These are phyloP conservation scores for Suaeda aralocaspica DNA, from an alignment of 148 eudicot genomes.

Conservation along the genomic window DNA sequence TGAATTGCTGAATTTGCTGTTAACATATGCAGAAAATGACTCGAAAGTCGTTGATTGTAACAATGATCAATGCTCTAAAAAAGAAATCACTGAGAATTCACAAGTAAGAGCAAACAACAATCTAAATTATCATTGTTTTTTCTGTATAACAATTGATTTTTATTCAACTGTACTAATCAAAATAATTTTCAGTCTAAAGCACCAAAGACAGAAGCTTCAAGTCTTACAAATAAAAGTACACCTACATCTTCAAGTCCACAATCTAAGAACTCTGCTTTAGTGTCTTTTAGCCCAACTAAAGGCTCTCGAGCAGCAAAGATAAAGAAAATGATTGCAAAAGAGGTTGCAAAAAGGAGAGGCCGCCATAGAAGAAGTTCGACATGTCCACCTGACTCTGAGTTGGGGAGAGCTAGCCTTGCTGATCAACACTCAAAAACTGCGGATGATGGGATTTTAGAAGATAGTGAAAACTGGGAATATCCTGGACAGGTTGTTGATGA, in stretches of 20 bases:
- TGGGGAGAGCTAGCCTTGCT: conserved; percentile 14
- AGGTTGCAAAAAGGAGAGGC: conserved; percentile 45
- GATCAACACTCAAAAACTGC: conserved; percentile 17
- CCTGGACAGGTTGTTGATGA: not conserved
- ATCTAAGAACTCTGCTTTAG: conserved; percentile 27
- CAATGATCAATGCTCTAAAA: not conserved
- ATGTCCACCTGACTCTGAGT: conserved; percentile 34
- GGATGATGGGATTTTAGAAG: not conserved
- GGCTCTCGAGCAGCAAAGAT: conserved; percentile 56
- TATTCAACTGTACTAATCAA: no score
- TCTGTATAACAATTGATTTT: no score
- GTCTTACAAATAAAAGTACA: conserved; percentile 27
- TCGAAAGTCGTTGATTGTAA: not conserved
- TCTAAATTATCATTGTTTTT: not conserved
- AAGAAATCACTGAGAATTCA: not conserved
- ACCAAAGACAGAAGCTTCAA: conserved; percentile 8
- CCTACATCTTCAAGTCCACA: conserved; percentile 13
- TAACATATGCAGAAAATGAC: conserved; percentile 21
- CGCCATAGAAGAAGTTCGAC: conserved; percentile 61
- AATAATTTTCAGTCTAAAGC: conserved; percentile 34
- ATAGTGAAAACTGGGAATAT: not conserved
- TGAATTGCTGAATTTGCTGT: not conserved
- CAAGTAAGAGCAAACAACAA: conserved; percentile 5
- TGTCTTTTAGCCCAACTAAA: conserved; percentile 30
- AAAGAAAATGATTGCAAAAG: conserved; percentile 47